phyloP scores from a whole-genome alignment of 805 yeast species.

The Candida incommunis region DNA sequence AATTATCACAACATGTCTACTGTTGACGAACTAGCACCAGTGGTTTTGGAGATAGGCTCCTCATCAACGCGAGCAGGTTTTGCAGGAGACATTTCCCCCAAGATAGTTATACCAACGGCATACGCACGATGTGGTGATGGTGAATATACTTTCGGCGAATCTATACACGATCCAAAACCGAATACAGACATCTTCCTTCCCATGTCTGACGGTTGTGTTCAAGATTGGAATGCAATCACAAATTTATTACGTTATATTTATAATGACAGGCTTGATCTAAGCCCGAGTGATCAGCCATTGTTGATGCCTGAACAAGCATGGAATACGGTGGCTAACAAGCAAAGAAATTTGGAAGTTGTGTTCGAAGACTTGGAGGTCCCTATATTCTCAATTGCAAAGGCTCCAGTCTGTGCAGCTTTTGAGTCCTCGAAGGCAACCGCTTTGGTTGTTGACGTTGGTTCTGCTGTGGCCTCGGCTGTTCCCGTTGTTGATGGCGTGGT shows the following conservation, averaged over 20 bases:
- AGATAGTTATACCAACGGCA: slow-evolving; percentile 55
- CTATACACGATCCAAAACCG: slow-evolving; percentile 25
- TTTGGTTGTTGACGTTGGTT: slow-evolving; percentile 69
- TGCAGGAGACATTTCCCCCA: slow-evolving; percentile 86
- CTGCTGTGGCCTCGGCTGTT: slow-evolving; percentile 53
- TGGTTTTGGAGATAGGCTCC: slow-evolving; percentile 86
- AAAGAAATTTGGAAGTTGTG: slow-evolving; percentile 51
- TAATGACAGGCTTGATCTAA: slow-evolving; percentile 32
- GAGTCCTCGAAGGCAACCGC: slow-evolving; percentile 54
- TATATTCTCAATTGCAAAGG: slow-evolving; percentile 56
- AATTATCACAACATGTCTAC: too few species aligned
- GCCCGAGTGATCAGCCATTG: slow-evolving; percentile 51
- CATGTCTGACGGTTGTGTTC: slow-evolving; percentile 22
- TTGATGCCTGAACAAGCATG: slow-evolving; percentile 51
- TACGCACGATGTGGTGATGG: slow-evolving; percentile 30
- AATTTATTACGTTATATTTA: slow-evolving; percentile 58
- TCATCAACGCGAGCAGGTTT: slow-evolving; percentile 70
- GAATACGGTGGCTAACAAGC: slow-evolving; percentile 46
- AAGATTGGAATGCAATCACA: slow-evolving; percentile 53
- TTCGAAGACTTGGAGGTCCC: slow-evolving; percentile 68
- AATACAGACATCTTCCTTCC: slow-evolving; percentile 22
- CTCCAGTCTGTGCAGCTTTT: slow-evolving; percentile 50
- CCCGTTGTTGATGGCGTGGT: slow-evolving; percentile 5
- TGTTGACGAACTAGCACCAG: slow-evolving; percentile 70
- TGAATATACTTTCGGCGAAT: slow-evolving; percentile 22